Conservation (phyloP, 1,139 yeast genomes). For the Arxiozyma telluris region DNA sequence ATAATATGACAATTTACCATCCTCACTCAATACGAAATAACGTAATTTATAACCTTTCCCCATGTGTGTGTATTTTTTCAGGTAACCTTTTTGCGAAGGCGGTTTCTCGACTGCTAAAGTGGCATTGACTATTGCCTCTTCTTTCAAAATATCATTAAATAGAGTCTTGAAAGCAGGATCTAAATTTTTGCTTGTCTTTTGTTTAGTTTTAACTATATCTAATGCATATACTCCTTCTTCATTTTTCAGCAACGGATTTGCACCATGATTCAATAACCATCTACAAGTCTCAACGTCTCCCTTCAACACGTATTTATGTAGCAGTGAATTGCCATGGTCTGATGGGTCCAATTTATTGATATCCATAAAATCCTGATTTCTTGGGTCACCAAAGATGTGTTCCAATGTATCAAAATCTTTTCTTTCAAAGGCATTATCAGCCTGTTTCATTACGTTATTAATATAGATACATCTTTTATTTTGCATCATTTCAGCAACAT, state of each 20-base stretch:
- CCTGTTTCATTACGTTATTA: constrained; percentile 57
- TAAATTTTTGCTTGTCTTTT: neutral
- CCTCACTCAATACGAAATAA: constrained; percentile 77
- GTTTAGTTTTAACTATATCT: constrained; percentile 41
- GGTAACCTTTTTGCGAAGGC: constrained; percentile 82
- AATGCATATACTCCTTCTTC: constrained; percentile 71
- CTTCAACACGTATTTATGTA: constrained; percentile 75
- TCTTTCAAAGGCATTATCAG: constrained; percentile 57
- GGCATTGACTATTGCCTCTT: constrained; percentile 63
- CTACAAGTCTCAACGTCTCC: constrained; percentile 76
- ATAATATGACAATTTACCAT: constrained; percentile 81
- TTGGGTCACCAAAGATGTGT: constrained; percentile 52
- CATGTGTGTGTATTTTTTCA: constrained; percentile 94
- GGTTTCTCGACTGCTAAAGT: constrained; percentile 35
- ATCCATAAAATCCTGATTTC: constrained; percentile 76
- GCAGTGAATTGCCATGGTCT: constrained; percentile 80
- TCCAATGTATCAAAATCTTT: constrained; percentile 62
- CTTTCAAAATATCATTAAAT: constrained; percentile 67
- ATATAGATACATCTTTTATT: constrained; percentile 73
- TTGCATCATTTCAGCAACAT: constrained; percentile 65
- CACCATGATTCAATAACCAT: constrained; percentile 85
- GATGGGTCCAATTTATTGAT: constrained; percentile 83
- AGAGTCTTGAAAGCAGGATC: constrained; percentile 44
- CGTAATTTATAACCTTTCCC: constrained; percentile 92
- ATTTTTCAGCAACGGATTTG: constrained; percentile 88